Evolutionary conservation across 805 yeast genomes (phyloP).

Genomic region (Candida boidinii): DNA sequence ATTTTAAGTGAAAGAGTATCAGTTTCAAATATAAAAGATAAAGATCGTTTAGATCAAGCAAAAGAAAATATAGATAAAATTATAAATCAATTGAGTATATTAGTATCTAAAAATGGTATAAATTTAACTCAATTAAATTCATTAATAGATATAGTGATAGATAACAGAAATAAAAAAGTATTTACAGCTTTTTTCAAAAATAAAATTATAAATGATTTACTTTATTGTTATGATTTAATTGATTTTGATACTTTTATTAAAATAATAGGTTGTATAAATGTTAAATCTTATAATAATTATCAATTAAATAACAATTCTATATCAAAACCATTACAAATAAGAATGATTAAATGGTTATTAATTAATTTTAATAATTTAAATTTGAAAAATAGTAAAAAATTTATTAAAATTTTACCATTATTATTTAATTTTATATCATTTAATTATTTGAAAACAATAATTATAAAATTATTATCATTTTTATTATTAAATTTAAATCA

Average conservation of each 20-base stretch:
- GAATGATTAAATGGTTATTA: conserved; percentile 12
- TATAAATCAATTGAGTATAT: conserved; percentile 10
- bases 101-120: conserved; percentile 18
- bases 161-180: conserved; percentile 6
- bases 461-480: conserved; percentile 13
- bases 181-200: conserved; percentile 9
- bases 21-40: too few species aligned
- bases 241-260: conserved; percentile 15
- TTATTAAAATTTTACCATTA: conserved; percentile 12
- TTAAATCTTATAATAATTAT: conserved; percentile 8
- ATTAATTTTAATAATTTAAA: conserved; percentile 14
- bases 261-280: conserved; percentile 13
- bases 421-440: conserved; percentile 18
- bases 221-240: conserved; percentile 13
- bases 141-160: conserved; percentile 13
- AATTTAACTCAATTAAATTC: conserved; percentile 9
- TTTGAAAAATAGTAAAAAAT: conserved; percentile 9
- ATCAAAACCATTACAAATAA: conserved; percentile 11
- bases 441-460: conserved; percentile 16
- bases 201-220: conserved; percentile 7
- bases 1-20: too few species aligned
- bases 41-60: neutral
- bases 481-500: conserved; percentile 8
- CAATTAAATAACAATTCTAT: too few species aligned
- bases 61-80: conserved; percentile 4